Evolutionary conservation across 2,329 filamentous ascomycete genomes (phyloP), one percentile per base, ranked within the genome.

Genomic region (Leptographium radiaticola): DNA sequence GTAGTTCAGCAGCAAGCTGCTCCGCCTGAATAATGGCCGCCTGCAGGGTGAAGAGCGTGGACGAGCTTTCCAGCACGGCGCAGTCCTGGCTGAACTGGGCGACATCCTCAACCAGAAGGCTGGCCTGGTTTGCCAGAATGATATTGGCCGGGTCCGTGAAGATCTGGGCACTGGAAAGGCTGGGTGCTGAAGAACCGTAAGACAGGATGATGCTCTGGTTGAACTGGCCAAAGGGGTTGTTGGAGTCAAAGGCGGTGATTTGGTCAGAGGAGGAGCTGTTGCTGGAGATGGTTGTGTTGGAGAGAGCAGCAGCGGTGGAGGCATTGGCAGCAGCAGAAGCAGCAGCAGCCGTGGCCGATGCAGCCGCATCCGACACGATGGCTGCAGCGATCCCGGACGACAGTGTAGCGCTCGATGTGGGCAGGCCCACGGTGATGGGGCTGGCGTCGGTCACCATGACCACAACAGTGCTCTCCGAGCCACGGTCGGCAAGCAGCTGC

Each of bases 101-200:
- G 20, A 66, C 59, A 58, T 63, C 65, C 55, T 67, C 65, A 18
- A 70, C 65, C 43, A 71, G 65, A 20, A 70, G 60, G 51, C 54
- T 57, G 31, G 57, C 54, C 59, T 67, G 65, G 57, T 60, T 58
- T 3, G 67, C 61, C 31, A 69, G 58, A 55, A 71, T 68, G 55
- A 71, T 70, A 49, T 62, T 60, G 18, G 69, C 69, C 10, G 69
- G 69, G 57, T 70, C 69, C 7, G 59, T 58, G 52, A 70, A 64
- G 47, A 68, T 57, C 51, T 67, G 60, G 36, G 64, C 66, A 7
- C 60, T 58, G 31, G 61, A 57, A 39, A 64, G 59, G 16, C 59
- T 59, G 9, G 65, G 66, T 6, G 65, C 62, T 16, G 60, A 57
- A 16, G 62, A 62, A 49, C 62, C 66, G 58, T 63, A 62, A 9